These are phyloP conservation scores for Daphne laureola DNA, from an alignment of 441 rosid species.

Conservation along the genomic window DNA sequence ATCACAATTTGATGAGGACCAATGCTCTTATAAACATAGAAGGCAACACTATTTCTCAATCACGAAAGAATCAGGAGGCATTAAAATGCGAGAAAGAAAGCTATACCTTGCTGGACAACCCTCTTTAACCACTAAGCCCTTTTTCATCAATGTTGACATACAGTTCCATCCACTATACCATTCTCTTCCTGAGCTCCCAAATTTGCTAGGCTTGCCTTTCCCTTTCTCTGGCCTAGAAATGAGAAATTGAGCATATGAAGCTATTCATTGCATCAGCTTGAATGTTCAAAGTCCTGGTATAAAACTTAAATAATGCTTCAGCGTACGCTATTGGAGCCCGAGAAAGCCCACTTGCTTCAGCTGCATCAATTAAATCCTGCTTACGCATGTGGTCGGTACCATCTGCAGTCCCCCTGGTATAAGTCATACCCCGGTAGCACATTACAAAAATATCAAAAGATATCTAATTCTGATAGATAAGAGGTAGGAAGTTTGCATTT, in stretches of 20 bases:
- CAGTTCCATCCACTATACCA: slow-evolving; percentile 96
- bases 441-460: slow-evolving; percentile 5
- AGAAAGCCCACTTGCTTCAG: slow-evolving; percentile 93
- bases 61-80: neutral
- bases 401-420: slow-evolving; percentile 44
- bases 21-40: too few species aligned
- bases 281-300: neutral
- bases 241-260: slow-evolving; percentile 12
- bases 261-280: slow-evolving; percentile 6
- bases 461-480: neutral
- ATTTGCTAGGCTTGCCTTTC: slow-evolving; percentile 54
- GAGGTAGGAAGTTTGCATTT: neutral
- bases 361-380: slow-evolving; percentile 84
- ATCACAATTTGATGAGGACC: neutral
- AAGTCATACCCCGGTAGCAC: slow-evolving; percentile 11
- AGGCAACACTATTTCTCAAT: too few species aligned
- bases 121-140: slow-evolving; percentile 83
- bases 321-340: slow-evolving; percentile 58
- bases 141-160: slow-evolving; percentile 71
- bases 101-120: slow-evolving; percentile 95
- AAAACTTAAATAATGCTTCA: slow-evolving; percentile 9
- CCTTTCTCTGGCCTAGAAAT: slow-evolving; percentile 72
- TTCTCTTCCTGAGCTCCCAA: slow-evolving; percentile 71
- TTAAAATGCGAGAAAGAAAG: slow-evolving; percentile 5
- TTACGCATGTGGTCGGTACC: slow-evolving; percentile 74